Percentiles rank a stretch among this genome's conserved stretches.
These are phyloP conservation scores for Alternaria ventricosa DNA, from an alignment of 2,329 filamentous ascomycete genomes.

Conservation along the genomic window DNA sequence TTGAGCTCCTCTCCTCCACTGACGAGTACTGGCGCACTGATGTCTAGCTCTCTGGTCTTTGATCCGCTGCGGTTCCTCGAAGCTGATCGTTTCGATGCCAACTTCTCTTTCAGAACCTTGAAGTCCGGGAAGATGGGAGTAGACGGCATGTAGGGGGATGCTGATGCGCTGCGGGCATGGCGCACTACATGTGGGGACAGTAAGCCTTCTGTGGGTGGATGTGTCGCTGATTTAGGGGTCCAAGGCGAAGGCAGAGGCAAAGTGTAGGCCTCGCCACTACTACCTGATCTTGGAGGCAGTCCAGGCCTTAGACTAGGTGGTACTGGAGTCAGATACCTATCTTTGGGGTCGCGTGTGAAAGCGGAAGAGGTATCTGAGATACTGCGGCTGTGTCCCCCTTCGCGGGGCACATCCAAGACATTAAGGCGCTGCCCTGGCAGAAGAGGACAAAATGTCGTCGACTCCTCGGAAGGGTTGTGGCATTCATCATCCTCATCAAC, in stretches of 20 bases:
- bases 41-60: constrained; percentile 37
- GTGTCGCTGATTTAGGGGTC: constrained; percentile 39
- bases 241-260: constrained; percentile 28
- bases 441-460: constrained; percentile 81
- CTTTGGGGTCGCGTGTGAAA: constrained; percentile 78
- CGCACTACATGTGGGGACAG: constrained; percentile 32
- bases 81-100: constrained; percentile 35
- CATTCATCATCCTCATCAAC: constrained; percentile 81
- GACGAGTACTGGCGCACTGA: constrained; percentile 41
- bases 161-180: constrained; percentile 40
- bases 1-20: constrained; percentile 40
- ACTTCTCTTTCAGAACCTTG: constrained; percentile 40
- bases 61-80: constrained; percentile 31
- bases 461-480: constrained; percentile 74
- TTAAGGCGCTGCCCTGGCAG: constrained; percentile 90
- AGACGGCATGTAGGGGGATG: constrained; percentile 36
- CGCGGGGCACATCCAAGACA: constrained; percentile 78
- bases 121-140: constrained; percentile 41
- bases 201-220: constrained; percentile 29
- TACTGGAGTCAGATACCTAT: constrained; percentile 75
- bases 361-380: constrained; percentile 70
- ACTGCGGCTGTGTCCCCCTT: constrained; percentile 64
- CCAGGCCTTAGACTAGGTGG: constrained; percentile 52
- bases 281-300: constrained; percentile 25
- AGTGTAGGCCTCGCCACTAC: constrained; percentile 23